Conservation (phyloP, 176 grass and related monocot species). For the Otatea glauca region DNA sequence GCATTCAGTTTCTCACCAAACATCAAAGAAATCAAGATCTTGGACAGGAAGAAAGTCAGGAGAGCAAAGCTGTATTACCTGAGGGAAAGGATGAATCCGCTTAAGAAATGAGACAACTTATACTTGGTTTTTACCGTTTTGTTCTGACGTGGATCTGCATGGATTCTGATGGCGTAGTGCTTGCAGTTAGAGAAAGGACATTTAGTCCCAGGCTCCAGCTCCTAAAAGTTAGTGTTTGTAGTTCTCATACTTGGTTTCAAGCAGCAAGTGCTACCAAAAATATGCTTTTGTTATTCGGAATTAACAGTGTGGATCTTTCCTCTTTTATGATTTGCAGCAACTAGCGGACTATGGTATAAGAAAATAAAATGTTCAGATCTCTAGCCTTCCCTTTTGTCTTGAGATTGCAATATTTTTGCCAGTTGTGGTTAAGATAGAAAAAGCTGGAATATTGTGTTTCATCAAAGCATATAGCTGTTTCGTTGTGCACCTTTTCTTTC, state of each 20-base stretch:
- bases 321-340: background rate
- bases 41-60: slow-evolving; percentile 85
- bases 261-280: background rate
- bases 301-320: background rate
- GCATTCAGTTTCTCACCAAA: slow-evolving; percentile 70
- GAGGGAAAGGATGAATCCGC: slow-evolving; percentile 89
- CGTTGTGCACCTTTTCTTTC: background rate
- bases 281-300: background rate
- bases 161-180: background rate
- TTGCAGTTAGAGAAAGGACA: background rate
- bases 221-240: background rate
- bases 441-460: background rate
- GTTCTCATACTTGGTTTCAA: background rate
- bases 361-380: slow-evolving; percentile 10
- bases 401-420: background rate
- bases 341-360: background rate
- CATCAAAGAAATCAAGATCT: slow-evolving; percentile 89
- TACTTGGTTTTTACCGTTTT: background rate
- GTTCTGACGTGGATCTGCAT: background rate
- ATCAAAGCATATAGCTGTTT: background rate
- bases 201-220: background rate
- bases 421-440: background rate
- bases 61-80: slow-evolving; percentile 97
- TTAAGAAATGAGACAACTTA: slow-evolving; percentile 59
- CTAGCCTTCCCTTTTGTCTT: background rate